A percentile compares a stretch with the other conserved stretches of the same genome.
Conservation (phyloP, 108 stramenopile genomes). For the Nitzschia inconspicua region DNA sequence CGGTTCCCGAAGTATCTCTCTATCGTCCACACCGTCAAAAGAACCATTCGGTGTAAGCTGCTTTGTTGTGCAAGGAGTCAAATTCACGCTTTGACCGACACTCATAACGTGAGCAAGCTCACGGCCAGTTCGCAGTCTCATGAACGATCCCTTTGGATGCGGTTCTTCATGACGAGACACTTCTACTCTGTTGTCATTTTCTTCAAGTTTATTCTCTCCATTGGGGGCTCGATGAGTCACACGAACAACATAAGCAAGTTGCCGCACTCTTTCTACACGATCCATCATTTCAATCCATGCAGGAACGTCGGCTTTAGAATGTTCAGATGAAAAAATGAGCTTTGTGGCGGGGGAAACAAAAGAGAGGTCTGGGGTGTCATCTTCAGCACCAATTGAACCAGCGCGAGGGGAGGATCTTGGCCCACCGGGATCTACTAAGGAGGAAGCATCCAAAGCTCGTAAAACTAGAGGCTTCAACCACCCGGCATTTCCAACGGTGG, state of each 20-base stretch:
- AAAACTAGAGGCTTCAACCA: constrained; percentile 46
- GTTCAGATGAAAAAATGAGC: constrained; percentile 33
- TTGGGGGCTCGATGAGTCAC: constrained; percentile 27
- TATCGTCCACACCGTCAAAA: constrained; percentile 4
- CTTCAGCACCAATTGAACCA: too few species aligned
- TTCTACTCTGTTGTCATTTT: background rate
- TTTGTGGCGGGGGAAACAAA: too few species aligned
- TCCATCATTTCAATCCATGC: constrained; percentile 89
- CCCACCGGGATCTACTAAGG: background rate
- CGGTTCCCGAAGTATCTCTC: too few species aligned
- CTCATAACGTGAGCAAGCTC: constrained; percentile 64
- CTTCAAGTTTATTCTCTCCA: constrained; percentile 12
- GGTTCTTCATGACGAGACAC: background rate
- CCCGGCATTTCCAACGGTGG: constrained; percentile 23
- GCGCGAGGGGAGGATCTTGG: background rate
- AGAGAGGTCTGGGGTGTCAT: background rate
- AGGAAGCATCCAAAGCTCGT: constrained; percentile 11
- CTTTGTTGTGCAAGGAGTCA: background rate
- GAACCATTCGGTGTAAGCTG: background rate
- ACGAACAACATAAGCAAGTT: constrained; percentile 76
- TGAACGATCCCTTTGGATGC: constrained; percentile 21
- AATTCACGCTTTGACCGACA: constrained; percentile 32
- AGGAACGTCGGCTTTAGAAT: constrained; percentile 62
- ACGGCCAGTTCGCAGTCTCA: constrained; percentile 29
- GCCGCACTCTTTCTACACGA: constrained; percentile 54